These are phyloP conservation scores for Westerdykella ornata DNA, from an alignment of 2,329 filamentous ascomycete species.

Conservation along the genomic window DNA sequence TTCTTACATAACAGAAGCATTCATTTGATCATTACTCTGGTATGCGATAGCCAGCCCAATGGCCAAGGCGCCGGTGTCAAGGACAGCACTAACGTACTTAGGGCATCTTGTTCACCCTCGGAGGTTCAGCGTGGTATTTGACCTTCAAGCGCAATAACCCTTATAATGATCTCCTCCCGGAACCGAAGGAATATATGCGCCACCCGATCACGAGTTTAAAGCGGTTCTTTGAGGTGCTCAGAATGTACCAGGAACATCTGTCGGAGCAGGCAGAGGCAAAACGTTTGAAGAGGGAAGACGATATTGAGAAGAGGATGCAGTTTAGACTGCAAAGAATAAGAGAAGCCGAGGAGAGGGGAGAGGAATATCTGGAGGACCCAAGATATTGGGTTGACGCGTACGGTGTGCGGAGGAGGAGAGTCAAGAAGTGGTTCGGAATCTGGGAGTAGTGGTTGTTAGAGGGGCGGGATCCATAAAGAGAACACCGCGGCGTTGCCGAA, in stretches of 20 bases:
- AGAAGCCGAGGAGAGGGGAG: slow-evolving; percentile 31
- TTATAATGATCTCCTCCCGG: slow-evolving; percentile 71
- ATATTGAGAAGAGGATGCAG: slow-evolving; percentile 77
- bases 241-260: slow-evolving; percentile 67
- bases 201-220: slow-evolving; percentile 63
- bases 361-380: slow-evolving; percentile 32
- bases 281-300: slow-evolving; percentile 67
- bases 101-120: slow-evolving; percentile 64
- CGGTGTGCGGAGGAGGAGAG: slow-evolving; percentile 46
- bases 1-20: slow-evolving; percentile 71
- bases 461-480: too few relatives aligned
- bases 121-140: slow-evolving; percentile 63
- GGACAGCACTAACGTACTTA: slow-evolving; percentile 22
- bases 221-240: slow-evolving; percentile 64
- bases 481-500: too few relatives aligned
- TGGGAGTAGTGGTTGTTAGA: slow-evolving; percentile 45
- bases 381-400: slow-evolving; percentile 35
- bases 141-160: slow-evolving; percentile 76
- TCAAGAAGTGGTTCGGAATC: slow-evolving; percentile 80
- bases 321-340: slow-evolving; percentile 59
- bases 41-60: slow-evolving; percentile 40
- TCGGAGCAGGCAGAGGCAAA: slow-evolving; percentile 63
- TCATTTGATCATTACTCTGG: slow-evolving; percentile 78
- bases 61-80: not conserved
- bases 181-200: slow-evolving; percentile 59